These are phyloP conservation scores for Brassica carinata DNA, from an alignment of 345 rosid genomes.

Conservation along the genomic window DNA sequence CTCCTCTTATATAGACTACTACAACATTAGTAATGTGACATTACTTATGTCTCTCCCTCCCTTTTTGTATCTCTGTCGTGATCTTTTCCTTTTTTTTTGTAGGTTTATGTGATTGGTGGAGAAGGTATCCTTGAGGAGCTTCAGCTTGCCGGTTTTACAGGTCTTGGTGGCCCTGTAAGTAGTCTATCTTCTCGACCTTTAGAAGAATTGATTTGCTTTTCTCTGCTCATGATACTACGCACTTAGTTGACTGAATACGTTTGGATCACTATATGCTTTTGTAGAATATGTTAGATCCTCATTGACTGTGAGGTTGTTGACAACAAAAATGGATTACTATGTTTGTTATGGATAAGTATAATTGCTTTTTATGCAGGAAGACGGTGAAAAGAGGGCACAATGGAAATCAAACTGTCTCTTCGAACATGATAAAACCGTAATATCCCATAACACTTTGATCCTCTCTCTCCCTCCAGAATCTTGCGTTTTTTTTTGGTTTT, in stretches of 20 bases:
- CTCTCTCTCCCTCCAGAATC: no score
- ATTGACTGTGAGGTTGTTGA: neutral
- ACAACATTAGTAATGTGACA: neutral
- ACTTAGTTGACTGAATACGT: neutral
- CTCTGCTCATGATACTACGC: neutral
- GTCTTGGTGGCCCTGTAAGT: conserved; percentile 90
- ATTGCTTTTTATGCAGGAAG: conserved; percentile 62
- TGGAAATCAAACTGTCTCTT: conserved; percentile 61
- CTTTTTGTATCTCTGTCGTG: neutral
- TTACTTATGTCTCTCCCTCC: neutral
- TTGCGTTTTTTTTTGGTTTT: no score
- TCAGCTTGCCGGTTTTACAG: conserved; percentile 67
- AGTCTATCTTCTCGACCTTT: neutral
- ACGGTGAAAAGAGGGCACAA: conserved; percentile 62
- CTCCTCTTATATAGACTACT: neutral
- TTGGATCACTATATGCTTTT: neutral
- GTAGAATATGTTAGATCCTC: conserved; percentile 3
- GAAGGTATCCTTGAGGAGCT: conserved; percentile 85
- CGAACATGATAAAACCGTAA: conserved; percentile 82
- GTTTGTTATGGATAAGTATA: conserved; percentile 1
- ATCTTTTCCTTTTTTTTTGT: neutral
- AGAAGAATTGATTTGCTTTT: neutral
- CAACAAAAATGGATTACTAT: neutral
- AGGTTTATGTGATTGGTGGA: conserved; percentile 89
- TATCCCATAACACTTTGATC: neutral